Conservation (phyloP, 108 stramenopile genomes). For the Halocafeteria seosinensis region DNA sequence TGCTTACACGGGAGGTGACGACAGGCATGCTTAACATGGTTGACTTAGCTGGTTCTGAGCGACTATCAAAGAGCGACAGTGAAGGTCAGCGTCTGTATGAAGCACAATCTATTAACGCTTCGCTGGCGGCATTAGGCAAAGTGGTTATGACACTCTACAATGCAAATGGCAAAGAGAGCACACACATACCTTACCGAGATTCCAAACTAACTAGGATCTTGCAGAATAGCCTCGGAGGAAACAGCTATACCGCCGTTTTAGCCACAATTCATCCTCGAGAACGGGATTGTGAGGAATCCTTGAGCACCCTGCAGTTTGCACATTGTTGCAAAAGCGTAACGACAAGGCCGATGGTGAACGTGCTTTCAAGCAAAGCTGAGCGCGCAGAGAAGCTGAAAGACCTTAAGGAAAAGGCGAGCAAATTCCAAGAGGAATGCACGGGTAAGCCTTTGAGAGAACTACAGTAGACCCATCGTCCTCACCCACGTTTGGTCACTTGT, state of each 20-base stretch:
- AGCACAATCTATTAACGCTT: constrained; percentile 40
- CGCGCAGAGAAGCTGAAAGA: constrained; percentile 4
- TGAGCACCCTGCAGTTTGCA: constrained; percentile 93
- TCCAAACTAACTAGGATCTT: constrained; percentile 80
- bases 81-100: constrained; percentile 33
- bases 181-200: constrained; percentile 80
- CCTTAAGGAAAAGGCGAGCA: constrained; percentile 5
- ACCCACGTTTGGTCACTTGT: no score
- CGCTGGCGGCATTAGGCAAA: constrained; percentile 41
- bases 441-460: no score
- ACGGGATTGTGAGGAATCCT: constrained; percentile 71
- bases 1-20: constrained; percentile 7
- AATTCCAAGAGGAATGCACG: background rate
- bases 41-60: constrained; percentile 23
- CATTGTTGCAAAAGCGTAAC: constrained; percentile 45
- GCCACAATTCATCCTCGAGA: constrained; percentile 73
- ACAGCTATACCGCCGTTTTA: constrained; percentile 80
- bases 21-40: constrained; percentile 16
- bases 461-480: no score
- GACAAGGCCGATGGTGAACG: constrained; percentile 15
- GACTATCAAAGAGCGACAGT: constrained; percentile 38
- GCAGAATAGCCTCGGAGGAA: constrained; percentile 84
- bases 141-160: constrained; percentile 16
- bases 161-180: constrained; percentile 7
- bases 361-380: background rate